Evolutionary conservation across 495 filamentous ascomycete genomes (phyloP).

Genomic region (Hypoxylon perforatum): DNA sequence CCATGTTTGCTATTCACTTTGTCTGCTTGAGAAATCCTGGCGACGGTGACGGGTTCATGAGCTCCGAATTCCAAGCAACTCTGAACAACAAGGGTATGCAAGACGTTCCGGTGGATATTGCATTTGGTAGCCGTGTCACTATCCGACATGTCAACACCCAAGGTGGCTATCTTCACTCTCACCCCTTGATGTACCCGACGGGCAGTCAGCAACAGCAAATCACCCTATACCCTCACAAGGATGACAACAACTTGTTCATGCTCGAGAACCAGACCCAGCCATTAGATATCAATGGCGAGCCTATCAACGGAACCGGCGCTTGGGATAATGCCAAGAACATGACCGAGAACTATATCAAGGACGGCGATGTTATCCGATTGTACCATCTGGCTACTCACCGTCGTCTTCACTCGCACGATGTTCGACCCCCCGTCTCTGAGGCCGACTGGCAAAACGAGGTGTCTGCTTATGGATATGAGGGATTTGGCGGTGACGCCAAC

Average conservation of each 20-base stretch:
- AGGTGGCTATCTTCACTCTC: conserved; percentile 96
- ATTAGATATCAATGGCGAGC: conserved; percentile 74
- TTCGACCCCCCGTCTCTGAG: conserved; percentile 95
- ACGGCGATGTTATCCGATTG: conserved; percentile 82
- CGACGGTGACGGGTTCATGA: conserved; percentile 99
- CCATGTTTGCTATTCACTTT: conserved; percentile 97
- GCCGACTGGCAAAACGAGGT: conserved; percentile 99
- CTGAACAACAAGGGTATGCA: conserved; percentile 96
- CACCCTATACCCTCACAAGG: conserved; percentile 98
- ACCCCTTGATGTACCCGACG: conserved; percentile 95
- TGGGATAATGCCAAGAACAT: conserved; percentile 77
- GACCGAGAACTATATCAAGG: conserved; percentile 74
- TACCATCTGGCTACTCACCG: conserved; percentile 86
- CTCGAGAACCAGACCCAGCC: conserved; percentile 97
- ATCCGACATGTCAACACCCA: conserved; percentile 96
- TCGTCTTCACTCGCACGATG: conserved; percentile 94
- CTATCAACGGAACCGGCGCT: conserved; percentile 80
- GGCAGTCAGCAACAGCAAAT: conserved; percentile 99
- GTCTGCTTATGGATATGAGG: conserved; percentile 96
- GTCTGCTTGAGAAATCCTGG: conserved; percentile 91
- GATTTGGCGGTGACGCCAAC: conserved; percentile 96
- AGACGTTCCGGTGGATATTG: conserved; percentile 91
- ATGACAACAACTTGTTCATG: conserved; percentile 95
- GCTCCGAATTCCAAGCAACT: conserved; percentile 97
- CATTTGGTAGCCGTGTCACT: conserved; percentile 84